These are phyloP conservation scores for Cylindrotheca closterium DNA, from an alignment of 108 stramenopile species.

Conservation along the genomic window DNA sequence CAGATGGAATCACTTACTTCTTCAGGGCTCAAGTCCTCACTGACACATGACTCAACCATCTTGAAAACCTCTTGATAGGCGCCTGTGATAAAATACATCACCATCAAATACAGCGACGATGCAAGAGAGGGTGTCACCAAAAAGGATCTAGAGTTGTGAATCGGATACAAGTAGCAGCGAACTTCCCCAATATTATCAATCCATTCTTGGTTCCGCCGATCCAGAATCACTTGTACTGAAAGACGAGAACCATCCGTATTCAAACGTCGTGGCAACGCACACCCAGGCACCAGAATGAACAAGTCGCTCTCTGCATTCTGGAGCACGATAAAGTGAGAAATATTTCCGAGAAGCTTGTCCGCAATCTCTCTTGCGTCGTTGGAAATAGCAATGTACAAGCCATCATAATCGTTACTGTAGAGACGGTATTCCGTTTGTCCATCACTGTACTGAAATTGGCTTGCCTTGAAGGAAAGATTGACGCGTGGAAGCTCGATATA, in stretches of 20 bases:
- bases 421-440: conserved; percentile 75
- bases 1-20: conserved; percentile 78
- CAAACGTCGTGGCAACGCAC: conserved; percentile 86
- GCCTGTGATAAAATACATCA: conserved; percentile 96
- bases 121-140: conserved; percentile 92
- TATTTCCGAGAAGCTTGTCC: conserved; percentile 74
- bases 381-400: conserved; percentile 91
- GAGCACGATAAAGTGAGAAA: conserved; percentile 92
- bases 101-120: conserved; percentile 96
- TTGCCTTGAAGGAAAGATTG: conserved; percentile 89
- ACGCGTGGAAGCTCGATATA: conserved; percentile 95
- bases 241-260: conserved; percentile 77
- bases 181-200: conserved; percentile 95
- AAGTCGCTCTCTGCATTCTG: conserved; percentile 94
- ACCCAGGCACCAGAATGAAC: conserved; percentile 94
- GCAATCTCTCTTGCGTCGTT: conserved; percentile 79
- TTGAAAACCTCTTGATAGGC: conserved; percentile 93
- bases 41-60: conserved; percentile 97
- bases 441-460: conserved; percentile 62
- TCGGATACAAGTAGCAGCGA: conserved; percentile 95
- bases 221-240: conserved; percentile 90
- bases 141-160: conserved; percentile 93
- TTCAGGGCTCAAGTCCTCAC: conserved; percentile 90
- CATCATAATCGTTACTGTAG: conserved; percentile 94
- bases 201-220: conserved; percentile 95